Base-by-base conservation (phyloP, 164 flowering plant genomes). In the Tinospora cordifolia region DNA sequence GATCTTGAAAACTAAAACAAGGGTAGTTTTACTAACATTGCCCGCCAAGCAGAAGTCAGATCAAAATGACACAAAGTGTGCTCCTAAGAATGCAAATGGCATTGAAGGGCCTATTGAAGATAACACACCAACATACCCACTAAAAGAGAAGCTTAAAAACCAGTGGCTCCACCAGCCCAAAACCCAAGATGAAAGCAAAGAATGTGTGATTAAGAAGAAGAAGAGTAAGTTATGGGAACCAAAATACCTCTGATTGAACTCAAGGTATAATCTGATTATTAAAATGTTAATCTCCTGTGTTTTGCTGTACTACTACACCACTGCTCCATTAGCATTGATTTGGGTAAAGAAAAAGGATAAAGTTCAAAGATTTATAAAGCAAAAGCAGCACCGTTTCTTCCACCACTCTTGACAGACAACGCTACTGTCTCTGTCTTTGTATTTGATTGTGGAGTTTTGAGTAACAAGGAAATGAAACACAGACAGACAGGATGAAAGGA, bases 201-300 rank as follows among this genome's bases (percentile, higher is more conserved):
- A 54, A 54, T 54, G 60, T 17, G 60, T 19, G 21, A 54, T 9
- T 6, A 19, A 5, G 60, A n/a, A 54, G 21, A 54, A 54, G 47
- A 44, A 19, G 22, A 22, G 22, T 54, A 19, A 19, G 6, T 54
- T 8, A 22, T 19, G 60, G 60, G 6, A 17, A 21, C 60, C 60
- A n/a, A 54, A 54, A 54, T 19, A 54, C 24, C 60, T 54, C 1
- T 54, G 60, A 1, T 5, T 51, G 51, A n/a, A 54, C 60, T 54
- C 60, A 54, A 54, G 60, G 60, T n/a, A 51, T 51, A n/a, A 54
- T 54, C 24, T 54, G 22, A 54, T 22, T 54, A 54, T n/a, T 44
- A 44, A 54, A 9, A 2, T 44, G 14, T 9, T 44, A 44, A 44
- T 9, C 36, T 30, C 12, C 60, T 54, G 21, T 17, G 60, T 19